Evolutionary conservation across 2,329 filamentous ascomycete genomes (phyloP), one percentile per base, ranked within the genome.

Genomic region (Pseudocercospora fijiensis): DNA sequence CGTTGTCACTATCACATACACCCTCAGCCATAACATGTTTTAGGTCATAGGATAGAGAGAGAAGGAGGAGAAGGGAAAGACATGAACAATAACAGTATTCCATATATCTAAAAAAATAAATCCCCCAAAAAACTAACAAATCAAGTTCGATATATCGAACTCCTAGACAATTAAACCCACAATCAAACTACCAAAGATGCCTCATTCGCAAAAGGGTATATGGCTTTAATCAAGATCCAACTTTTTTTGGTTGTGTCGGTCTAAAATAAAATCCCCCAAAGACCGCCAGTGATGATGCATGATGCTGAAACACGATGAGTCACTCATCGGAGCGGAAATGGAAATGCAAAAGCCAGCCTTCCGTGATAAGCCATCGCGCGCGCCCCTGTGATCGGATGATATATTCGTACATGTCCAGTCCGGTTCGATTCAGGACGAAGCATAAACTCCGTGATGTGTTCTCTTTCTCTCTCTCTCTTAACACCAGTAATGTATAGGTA

Each of bases 341-440:
- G n/a, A n/a, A 28, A 53, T 53, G 49, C 49, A 27, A 18, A 18
- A 20, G 30, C 37, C 33, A 45, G 55, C 57, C 20, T 45, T 45
- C 53, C 51, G 28, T 52, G 57, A 60, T 53, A 55, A 20, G 24
- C 49, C 49, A 7, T 53, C 22, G 33, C 52, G 37, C 49, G 18
- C 10, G 41, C 22, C 43, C 52, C 28, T 43, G 24, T 59, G 33
- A 22, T 30, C 27, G 26, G n/a, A 30, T 60, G 28, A 43, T 60
- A 43, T 60, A 60, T 55, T 60, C 58, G 58, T 60, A 60, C 58
- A 60, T 27, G 28, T 60, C 41, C 41, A 33, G 26, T 60, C 28
- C 22, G 24, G 26, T 57, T 26, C 18, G 24, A 27, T 52, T 33
- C 16, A 18, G 49, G 13, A n/a, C 2, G 49, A 52, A 52, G 49